Evolutionary conservation across 768 basidiomycete genomes (phyloP), one percentile per base, ranked within the genome.

Genomic region (Suillus hirtellus): DNA sequence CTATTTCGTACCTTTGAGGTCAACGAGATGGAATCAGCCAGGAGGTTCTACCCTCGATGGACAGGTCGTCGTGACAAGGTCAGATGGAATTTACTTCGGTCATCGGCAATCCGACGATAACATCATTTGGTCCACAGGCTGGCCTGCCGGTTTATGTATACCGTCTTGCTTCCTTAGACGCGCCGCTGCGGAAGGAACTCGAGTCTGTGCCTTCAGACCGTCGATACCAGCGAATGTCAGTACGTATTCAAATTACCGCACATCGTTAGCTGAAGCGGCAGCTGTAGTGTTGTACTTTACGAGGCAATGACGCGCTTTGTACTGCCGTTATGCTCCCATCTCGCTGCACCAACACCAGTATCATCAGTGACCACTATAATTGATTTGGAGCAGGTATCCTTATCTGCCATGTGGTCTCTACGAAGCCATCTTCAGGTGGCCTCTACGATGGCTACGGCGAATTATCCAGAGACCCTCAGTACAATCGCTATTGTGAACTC

Each of bases 71-170:
- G 90, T 66, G 89, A 92, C 72, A 90, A 89, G 79, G 91, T 88
- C 67, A 2, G 21, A 49, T 50, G 61, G 58, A n/a, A 35, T 46
- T 44, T 37, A 19, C 27, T 50, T 40, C 4, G 17, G 27, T 35
- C 24, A 43, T 64, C 24, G 19, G 31, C 4, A 9, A 42, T 60
- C 15, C 43, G 47, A 53, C 17, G 27, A 24, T 15, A 17, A 15
- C n/a, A 60, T 34, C 34, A 31, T 31, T 24, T 47, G 35, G 1
- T 47, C 34, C 59, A 21, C 63, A 91, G 88, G 76, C 83, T 50
- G 92, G 91, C 31, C 72, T 85, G 53, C 92, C 92, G 1, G 65
- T 93, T 7, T 93, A 88, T 69, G 89, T 93, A n/a, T 94, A 88
- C 71, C 83, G 86, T 42, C 71, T 94, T 15, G 84, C 84, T n/a